Percentiles rank a stretch among this genome's conserved stretches.
phyloP scores from a whole-genome alignment of 371 early-diverging fungal species.

The Mortierella sp. region DNA sequence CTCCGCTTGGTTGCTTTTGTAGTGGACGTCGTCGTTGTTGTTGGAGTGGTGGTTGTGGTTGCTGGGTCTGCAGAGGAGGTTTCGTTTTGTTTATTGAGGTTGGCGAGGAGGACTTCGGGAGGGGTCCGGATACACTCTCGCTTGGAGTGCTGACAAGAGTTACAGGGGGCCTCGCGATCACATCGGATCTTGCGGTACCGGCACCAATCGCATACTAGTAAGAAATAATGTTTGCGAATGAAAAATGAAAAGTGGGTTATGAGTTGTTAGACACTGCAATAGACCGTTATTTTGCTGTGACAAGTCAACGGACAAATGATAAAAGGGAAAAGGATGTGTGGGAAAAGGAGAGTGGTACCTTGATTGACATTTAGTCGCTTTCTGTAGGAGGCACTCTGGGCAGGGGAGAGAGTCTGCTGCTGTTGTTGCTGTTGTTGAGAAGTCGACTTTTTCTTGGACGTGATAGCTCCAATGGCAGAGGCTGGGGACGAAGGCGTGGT shows the following conservation, averaged over 20 bases:
- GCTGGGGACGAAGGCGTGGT: conserved; percentile 3
- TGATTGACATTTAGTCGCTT: conserved; percentile 55
- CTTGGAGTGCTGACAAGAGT: conserved; percentile 55
- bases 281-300: background rate
- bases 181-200: conserved; percentile 57
- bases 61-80: background rate
- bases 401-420: conserved; percentile 24
- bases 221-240: background rate
- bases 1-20: background rate
- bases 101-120: conserved; percentile 37
- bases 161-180: conserved; percentile 56
- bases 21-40: conserved; percentile 21
- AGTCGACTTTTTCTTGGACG: conserved; percentile 26
- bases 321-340: background rate
- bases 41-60: background rate
- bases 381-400: conserved; percentile 46
- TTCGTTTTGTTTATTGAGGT: conserved; percentile 5
- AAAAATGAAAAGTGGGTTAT: background rate
- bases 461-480: background rate
- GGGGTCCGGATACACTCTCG: conserved; percentile 56
- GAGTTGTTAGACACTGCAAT: background rate
- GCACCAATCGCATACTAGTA: conserved; percentile 56
- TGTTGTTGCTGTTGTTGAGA: background rate
- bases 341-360: too few species aligned
- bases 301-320: background rate